Base-by-base conservation (phyloP, 2,329 filamentous ascomycete genomes). In the Sclerotinia minor region DNA sequence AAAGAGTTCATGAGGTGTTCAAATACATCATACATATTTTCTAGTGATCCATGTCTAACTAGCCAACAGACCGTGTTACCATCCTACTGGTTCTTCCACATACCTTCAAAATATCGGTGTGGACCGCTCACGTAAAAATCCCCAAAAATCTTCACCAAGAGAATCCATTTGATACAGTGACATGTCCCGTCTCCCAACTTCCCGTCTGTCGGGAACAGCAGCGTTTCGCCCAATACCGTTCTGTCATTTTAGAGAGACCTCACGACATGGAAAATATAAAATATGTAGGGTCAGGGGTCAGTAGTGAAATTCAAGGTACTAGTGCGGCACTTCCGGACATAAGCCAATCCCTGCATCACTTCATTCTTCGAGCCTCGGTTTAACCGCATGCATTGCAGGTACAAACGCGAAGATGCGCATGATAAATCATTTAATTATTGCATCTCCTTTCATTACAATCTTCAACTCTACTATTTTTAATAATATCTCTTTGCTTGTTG, bases 401-500 rank as follows among this genome's bases (percentile, higher is more conserved):
- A 60, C 32, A 54, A 55, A 60, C 54, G 54, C 64, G 54, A 59
- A 60, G 53, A 50, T 66, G 54, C 54, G 64, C 64, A 66, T 66
- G 64, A 52, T 52, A 41, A 41, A 44, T 64, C 47, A 41, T 64
- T 44, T 60, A 52, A 38, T 60, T 60, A 60, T 49, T 47, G 50
- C 61, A 41, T 66, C 49, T 50, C 45, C 24, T 41, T 38, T 60
- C 64, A 66, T 66, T 32, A 52, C 54, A 66, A 54, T 19, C 26
- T 50, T 19, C 54, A 11, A 32, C 41, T 32, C 44, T 52, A 47
- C 44, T 52, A 24, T 49, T 17, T 49, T 19, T 29, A 60, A 60
- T 60, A 41, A 50, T n/a, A 49, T 67, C 9, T 17, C 57, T 63
- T 45, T 63, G 26, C 11, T 53, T 67, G 11, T 26, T 63, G n/a